phyloP scores from a whole-genome alignment of 371 early-diverging fungal genomes.

The Mortierella sp. region DNA sequence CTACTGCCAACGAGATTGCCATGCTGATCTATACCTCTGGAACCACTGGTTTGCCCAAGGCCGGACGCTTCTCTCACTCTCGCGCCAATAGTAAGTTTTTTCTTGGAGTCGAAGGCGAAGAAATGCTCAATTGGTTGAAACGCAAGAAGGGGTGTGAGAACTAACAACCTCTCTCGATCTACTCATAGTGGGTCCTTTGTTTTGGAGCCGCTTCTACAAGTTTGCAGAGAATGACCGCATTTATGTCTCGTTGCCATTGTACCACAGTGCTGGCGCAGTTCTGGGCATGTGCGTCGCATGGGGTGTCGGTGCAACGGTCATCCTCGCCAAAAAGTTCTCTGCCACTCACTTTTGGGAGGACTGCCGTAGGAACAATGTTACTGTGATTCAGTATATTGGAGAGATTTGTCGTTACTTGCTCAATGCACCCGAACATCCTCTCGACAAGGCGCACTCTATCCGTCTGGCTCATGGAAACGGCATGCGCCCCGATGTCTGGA shows the following conservation, averaged over 20 bases:
- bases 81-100: conserved; percentile 30
- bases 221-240: conserved; percentile 39
- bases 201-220: conserved; percentile 31
- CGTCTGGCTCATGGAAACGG: conserved; percentile 80
- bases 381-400: conserved; percentile 71
- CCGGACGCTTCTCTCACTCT: conserved; percentile 38
- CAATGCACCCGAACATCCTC: conserved; percentile 61
- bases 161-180: neutral
- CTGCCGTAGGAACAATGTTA: conserved; percentile 38
- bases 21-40: conserved; percentile 97
- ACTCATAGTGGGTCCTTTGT: conserved; percentile 20
- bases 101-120: too few species aligned
- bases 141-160: neutral
- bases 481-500: conserved; percentile 80
- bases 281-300: conserved; percentile 36
- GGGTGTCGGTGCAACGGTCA: conserved; percentile 32
- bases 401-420: conserved; percentile 79
- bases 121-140: too few species aligned
- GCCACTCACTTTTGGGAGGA: conserved; percentile 48
- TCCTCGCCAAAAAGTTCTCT: conserved; percentile 51
- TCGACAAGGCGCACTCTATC: conserved; percentile 64
- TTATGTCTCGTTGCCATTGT: conserved; percentile 43
- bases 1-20: conserved; percentile 70
- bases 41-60: conserved; percentile 78
- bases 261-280: conserved; percentile 38